Base-by-base conservation (phyloP, 1,284 basidiomycete species). In the Apiotrichum brassicae region DNA sequence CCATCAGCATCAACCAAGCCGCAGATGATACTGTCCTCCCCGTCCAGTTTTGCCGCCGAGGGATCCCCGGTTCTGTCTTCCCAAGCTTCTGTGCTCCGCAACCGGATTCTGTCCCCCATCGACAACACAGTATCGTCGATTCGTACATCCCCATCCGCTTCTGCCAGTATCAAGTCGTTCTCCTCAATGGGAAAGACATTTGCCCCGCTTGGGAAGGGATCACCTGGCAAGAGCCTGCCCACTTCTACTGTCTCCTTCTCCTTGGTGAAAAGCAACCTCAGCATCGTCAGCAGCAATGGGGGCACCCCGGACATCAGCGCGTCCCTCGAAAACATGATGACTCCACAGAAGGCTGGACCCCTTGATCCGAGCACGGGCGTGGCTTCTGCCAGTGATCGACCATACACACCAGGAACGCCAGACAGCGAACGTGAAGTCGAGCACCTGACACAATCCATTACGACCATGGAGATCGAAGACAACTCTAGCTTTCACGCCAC, bases 391-490 rank as follows among this genome's bases (percentile, higher is more conserved):
- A 11, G 16, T 23, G 26, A 20, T 20, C 26, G 24, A 6, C 40
- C 40, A 3, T 23, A 7, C 7, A 32, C 40, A 6, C 40, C 40
- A 20, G 40, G 40, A n/a, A 42, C 40, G 11, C 40, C 40, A 18
- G 40, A 42, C 12, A 42, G 40, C 26, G 40, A 42, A 19, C 25
- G 40, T 20, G 40, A 42, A 19, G 40, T 42, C 19, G 40, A 42
- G 12, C 13, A 25, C n/a, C 26, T 42, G n/a, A 42, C 40, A 5
- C 40, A 32, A 12, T 30, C 40, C 6, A 4, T 22, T 5, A 12
- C 40, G 4, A 42, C 40, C 12, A 20, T 42, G 6, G 26, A 42
- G 6, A 28, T 41, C 25, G 40, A 30, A 34, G 19, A 42, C 16
- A 16, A 42, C 12, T 13, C 20, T 28, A 28, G 11, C 14, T 13